Evolutionary conservation across 148 eudicot species (phyloP).

Genomic region (Dysphania ambrosioides): DNA sequence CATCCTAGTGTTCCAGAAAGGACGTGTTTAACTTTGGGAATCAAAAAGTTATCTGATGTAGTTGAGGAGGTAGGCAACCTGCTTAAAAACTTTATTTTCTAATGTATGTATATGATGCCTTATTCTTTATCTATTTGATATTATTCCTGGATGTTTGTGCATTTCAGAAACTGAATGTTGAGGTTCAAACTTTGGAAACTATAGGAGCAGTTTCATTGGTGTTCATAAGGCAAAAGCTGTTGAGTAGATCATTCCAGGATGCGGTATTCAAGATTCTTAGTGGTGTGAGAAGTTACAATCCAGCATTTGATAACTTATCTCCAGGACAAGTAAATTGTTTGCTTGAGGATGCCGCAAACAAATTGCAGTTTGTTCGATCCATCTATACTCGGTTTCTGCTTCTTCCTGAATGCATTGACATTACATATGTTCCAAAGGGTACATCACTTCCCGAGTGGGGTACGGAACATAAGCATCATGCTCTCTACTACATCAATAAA

Average conservation of each 20-base stretch:
- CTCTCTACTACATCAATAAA: conserved; percentile 65
- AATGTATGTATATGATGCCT: too few species aligned
- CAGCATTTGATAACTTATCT: conserved; percentile 32
- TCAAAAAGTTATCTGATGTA: conserved; percentile 79
- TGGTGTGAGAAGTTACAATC: conserved; percentile 38
- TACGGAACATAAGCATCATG: conserved; percentile 52
- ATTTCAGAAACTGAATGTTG: conserved; percentile 61
- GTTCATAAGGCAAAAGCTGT: conserved; percentile 52
- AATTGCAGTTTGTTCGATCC: conserved; percentile 66
- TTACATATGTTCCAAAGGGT: conserved; percentile 55
- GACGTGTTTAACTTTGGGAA: conserved; percentile 57
- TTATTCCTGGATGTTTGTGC: background rate
- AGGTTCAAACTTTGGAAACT: conserved; percentile 47
- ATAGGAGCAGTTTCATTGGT: conserved; percentile 59
- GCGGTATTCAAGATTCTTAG: conserved; percentile 63
- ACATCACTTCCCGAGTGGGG: conserved; percentile 70
- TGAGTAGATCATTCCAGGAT: conserved; percentile 71
- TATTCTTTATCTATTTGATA: background rate
- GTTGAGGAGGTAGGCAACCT: conserved; percentile 74
- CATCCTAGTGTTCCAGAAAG: conserved; percentile 75
- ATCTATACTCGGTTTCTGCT: conserved; percentile 77
- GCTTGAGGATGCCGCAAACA: conserved; percentile 60
- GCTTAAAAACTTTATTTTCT: conserved; percentile 10
- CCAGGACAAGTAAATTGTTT: conserved; percentile 34
- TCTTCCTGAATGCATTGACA: conserved; percentile 65